A percentile compares a stretch with the other conserved stretches of the same genome.
Conservation (phyloP, 2,329 filamentous ascomycete species). For the Rasamsonia emersonii region DNA sequence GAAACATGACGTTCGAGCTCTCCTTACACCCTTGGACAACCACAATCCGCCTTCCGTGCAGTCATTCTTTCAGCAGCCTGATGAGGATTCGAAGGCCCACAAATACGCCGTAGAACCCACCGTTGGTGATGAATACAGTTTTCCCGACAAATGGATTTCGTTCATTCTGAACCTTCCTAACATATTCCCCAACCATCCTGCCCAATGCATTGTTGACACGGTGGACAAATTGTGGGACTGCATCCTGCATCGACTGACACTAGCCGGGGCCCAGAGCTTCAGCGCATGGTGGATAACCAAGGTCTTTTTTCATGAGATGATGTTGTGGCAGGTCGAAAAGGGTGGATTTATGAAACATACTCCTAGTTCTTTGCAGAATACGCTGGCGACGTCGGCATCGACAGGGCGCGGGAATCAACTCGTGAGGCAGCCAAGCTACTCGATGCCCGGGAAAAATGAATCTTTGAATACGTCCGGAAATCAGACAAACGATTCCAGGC, state of each 20-base stretch:
- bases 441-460: slow-evolving; percentile 9
- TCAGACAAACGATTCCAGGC: slow-evolving; percentile 11
- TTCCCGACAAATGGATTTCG: slow-evolving; percentile 39
- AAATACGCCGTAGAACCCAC: slow-evolving; percentile 29
- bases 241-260: slow-evolving; percentile 35
- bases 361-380: slow-evolving; percentile 25
- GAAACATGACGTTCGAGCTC: slow-evolving; percentile 35
- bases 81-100: slow-evolving; percentile 22
- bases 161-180: slow-evolving; percentile 35
- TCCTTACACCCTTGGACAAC: slow-evolving; percentile 33
- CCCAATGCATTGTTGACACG: slow-evolving; percentile 38
- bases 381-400: slow-evolving; percentile 16
- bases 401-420: slow-evolving; percentile 14
- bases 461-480: too few relatives aligned
- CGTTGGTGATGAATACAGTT: slow-evolving; percentile 36
- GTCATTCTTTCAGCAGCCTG: slow-evolving; percentile 26
- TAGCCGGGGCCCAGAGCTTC: slow-evolving; percentile 38
- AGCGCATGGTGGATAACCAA: slow-evolving; percentile 63
- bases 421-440: slow-evolving; percentile 14
- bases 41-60: slow-evolving; percentile 19
- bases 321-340: slow-evolving; percentile 77
- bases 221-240: slow-evolving; percentile 36
- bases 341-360: slow-evolving; percentile 70
- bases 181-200: slow-evolving; percentile 32
- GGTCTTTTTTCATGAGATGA: slow-evolving; percentile 92